These are phyloP conservation scores for Arthrobotrys megalospora DNA, from an alignment of 2,329 filamentous ascomycete species.

Conservation along the genomic window DNA sequence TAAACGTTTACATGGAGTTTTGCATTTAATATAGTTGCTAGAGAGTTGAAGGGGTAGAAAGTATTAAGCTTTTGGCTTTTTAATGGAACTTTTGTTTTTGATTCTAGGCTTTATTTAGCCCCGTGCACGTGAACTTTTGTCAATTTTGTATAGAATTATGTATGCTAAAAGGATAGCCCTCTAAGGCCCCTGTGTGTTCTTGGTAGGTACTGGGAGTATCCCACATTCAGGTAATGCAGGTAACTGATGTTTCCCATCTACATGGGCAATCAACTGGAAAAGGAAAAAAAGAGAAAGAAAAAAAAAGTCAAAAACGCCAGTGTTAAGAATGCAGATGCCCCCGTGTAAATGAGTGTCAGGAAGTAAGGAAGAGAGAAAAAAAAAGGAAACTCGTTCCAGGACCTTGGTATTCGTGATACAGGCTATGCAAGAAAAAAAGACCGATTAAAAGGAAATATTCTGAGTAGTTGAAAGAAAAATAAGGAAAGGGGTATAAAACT, in stretches of 20 bases:
- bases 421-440: neutral
- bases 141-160: slow-evolving; percentile 4
- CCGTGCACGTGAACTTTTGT: too few relatives aligned
- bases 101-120: too few relatives aligned
- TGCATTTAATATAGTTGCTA: too few relatives aligned
- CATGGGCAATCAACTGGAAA: neutral
- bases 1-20: too few relatives aligned
- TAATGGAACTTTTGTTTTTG: neutral
- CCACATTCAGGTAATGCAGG: neutral
- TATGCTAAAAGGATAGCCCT: neutral
- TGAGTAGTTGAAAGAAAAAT: neutral
- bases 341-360: neutral
- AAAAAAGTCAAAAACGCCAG: slow-evolving; percentile 13
- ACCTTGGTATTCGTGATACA: slow-evolving; percentile 10
- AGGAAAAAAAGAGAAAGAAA: slow-evolving; percentile 3
- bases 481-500: slow-evolving; percentile 12
- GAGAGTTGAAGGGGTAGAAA: too few relatives aligned
- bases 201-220: neutral
- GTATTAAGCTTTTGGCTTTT: slow-evolving; percentile 24
- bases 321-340: slow-evolving; percentile 13
- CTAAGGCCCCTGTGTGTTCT: slow-evolving; percentile 1
- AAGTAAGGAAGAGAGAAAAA: neutral
- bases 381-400: slow-evolving; percentile 16
- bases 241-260: neutral
- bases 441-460: slow-evolving; percentile 15